These are phyloP conservation scores for Lentinula sp. DNA, from an alignment of 768 basidiomycete genomes.

Conservation along the genomic window DNA sequence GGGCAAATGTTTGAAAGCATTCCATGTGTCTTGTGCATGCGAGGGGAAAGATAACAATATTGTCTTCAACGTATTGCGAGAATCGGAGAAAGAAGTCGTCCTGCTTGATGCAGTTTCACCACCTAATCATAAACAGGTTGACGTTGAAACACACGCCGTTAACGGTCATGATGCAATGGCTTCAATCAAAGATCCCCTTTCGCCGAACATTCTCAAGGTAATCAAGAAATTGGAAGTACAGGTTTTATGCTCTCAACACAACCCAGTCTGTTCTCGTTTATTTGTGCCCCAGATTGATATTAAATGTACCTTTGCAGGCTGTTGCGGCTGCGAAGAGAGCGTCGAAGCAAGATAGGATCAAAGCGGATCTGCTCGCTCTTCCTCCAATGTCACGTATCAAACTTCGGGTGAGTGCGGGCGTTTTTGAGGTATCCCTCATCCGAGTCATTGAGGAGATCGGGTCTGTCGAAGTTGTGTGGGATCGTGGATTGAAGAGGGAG, in stretches of 20 bases:
- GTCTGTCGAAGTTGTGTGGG: constrained; percentile 80
- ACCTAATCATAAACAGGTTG: constrained; percentile 26
- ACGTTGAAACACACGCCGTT: constrained; percentile 9
- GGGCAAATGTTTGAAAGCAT: constrained; percentile 90
- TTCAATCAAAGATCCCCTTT: neutral
- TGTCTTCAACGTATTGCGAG: constrained; percentile 54
- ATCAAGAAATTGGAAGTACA: constrained; percentile 74
- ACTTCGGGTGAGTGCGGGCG: constrained; percentile 77
- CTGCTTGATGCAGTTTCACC: constrained; percentile 35
- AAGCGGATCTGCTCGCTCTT: constrained; percentile 62
- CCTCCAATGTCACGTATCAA: constrained; percentile 73
- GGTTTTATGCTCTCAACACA: constrained; percentile 81
- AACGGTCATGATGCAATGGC: constrained; percentile 8
- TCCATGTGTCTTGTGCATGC: constrained; percentile 87
- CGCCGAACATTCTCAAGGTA: constrained; percentile 46
- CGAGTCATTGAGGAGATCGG: constrained; percentile 63
- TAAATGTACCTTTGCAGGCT: constrained; percentile 36
- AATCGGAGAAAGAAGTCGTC: constrained; percentile 80
- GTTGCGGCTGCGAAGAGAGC: constrained; percentile 71
- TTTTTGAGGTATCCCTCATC: constrained; percentile 80
- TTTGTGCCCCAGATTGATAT: neutral
- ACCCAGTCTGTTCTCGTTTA: constrained; percentile 59
- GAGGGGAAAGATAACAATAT: constrained; percentile 48
- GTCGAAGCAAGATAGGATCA: constrained; percentile 69
- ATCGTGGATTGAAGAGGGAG: constrained; percentile 63